Evolutionary conservation across 2,329 filamentous ascomycete species (phyloP), one percentile per base, ranked within the genome.

Genomic region (Thelonectria blattea): DNA sequence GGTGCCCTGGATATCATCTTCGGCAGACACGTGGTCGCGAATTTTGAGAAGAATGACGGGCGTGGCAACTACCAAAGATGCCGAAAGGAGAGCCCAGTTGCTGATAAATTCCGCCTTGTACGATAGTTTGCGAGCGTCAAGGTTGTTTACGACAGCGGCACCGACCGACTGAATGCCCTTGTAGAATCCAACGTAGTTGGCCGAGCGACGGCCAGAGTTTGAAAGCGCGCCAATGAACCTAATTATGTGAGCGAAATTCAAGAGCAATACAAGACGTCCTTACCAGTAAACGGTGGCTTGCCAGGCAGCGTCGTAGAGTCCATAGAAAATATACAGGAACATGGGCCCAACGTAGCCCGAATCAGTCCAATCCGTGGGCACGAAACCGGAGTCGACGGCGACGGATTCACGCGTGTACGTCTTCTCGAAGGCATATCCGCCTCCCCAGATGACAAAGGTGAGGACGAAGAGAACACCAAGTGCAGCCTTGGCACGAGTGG

Each of bases 201-300:
- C 93, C 27, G 94, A 86, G 76, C 93, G 94, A 75, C 93, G 92
- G 62, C 91, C 88, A 65, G 94, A 96, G 85, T 98, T 98, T 73
- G 91, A 93, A 45, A 97, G 83, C 8, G 93, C 87, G 52, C 94
- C 94, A 90, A 98, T 97, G 80, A 90, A 93, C 89, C 88, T 65
- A 74, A 88, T 88, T 17, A 9, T 4, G 34, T 70, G 42, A 70
- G 66, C n/a, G 51, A 22, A 14, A 22, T 22, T 20, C 11, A 2
- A 24, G 34, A 2, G 43, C 6, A 17, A 8, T 3, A 2, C 6
- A 2, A 79, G 39, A 81, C 83, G 2, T 80, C 90, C 92, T 73
- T 87, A 92, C 93, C 93, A 97, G 82, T 98, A 97, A 51, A 93
- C 88, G 71, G 83, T 88, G 0, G 92, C 94, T 80, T 98, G 94